Conservation (phyloP, 352 stramenopile genomes). For the Globisporangium sylvaticum region DNA sequence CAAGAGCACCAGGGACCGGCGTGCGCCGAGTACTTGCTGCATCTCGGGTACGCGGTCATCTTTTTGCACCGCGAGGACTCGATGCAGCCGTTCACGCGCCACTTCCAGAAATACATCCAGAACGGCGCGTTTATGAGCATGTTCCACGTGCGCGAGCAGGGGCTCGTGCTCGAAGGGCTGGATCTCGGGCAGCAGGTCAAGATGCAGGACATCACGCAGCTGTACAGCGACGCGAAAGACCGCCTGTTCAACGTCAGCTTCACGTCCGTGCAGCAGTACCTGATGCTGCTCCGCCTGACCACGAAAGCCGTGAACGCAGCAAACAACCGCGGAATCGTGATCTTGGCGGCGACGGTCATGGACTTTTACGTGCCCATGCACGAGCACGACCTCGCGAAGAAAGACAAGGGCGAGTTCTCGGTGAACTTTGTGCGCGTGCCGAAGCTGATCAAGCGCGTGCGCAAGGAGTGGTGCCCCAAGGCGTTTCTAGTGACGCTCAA, state of each 20-base stretch:
- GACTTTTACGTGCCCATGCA: slow-evolving; percentile 70
- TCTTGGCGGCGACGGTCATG: slow-evolving; percentile 76
- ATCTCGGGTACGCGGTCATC: slow-evolving; percentile 78
- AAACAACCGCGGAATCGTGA: slow-evolving; percentile 61
- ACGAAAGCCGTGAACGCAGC: slow-evolving; percentile 50
- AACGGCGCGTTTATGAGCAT: slow-evolving; percentile 83
- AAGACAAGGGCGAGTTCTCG: slow-evolving; percentile 56
- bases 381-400: slow-evolving; percentile 26
- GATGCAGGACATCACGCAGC: slow-evolving; percentile 59
- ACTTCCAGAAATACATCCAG: slow-evolving; percentile 82
- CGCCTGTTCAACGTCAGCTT: slow-evolving; percentile 76
- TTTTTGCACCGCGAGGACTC: slow-evolving; percentile 78
- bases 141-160: slow-evolving; percentile 55
- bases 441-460: slow-evolving; percentile 79
- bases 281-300: slow-evolving; percentile 63
- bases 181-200: slow-evolving; percentile 57
- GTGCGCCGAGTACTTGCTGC: slow-evolving; percentile 76
- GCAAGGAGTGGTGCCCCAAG: slow-evolving; percentile 76
- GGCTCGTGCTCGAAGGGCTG: slow-evolving; percentile 62
- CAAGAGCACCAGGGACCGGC: slow-evolving; percentile 75
- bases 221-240: slow-evolving; percentile 60
- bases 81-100: slow-evolving; percentile 74
- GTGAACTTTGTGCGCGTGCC: slow-evolving; percentile 78
- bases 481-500: slow-evolving; percentile 81
- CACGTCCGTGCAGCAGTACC: slow-evolving; percentile 78